phyloP scores from a whole-genome alignment of 2,329 filamentous ascomycete genomes.

The Colletotrichum brevisporum region DNA sequence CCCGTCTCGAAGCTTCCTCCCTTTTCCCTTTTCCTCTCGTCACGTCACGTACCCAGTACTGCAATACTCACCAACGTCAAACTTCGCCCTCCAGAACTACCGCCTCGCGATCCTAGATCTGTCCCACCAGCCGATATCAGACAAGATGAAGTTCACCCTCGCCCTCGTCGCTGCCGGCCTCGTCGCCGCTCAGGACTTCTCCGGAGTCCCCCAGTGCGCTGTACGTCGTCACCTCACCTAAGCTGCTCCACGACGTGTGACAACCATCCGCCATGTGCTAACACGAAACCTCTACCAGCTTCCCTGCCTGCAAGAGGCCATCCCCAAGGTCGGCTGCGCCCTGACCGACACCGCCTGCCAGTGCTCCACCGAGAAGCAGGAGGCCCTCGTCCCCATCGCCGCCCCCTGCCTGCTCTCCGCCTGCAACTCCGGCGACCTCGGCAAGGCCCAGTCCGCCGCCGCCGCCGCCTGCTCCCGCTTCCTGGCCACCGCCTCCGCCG shows the following conservation, averaged over 20 bases:
- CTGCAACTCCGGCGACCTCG: slow-evolving; percentile 51
- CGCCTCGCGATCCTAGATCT: slow-evolving; percentile 8
- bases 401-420: slow-evolving; percentile 50
- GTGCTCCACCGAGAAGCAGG: slow-evolving; percentile 53
- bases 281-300: slow-evolving; percentile 39
- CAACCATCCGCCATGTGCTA: not conserved
- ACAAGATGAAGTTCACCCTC: slow-evolving; percentile 58
- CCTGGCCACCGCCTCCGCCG: slow-evolving; percentile 37
- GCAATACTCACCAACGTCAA: not conserved
- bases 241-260: not conserved
- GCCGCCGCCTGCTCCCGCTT: slow-evolving; percentile 43
- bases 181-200: slow-evolving; percentile 55
- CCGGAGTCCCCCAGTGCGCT: slow-evolving; percentile 55
- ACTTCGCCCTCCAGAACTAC: not conserved
- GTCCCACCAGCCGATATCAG: slow-evolving; percentile 12
- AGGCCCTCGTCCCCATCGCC: slow-evolving; percentile 47
- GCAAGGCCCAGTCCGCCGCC: slow-evolving; percentile 51
- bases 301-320: slow-evolving; percentile 52
- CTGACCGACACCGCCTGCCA: slow-evolving; percentile 55
- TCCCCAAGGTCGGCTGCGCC: slow-evolving; percentile 54
- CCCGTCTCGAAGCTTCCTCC: not conserved
- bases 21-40: not conserved
- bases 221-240: slow-evolving; percentile 49
- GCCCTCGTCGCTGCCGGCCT: slow-evolving; percentile 53
- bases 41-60: slow-evolving; percentile 18